Base-by-base conservation (phyloP, 2,329 filamentous ascomycete species). In the Botrytis porri region DNA sequence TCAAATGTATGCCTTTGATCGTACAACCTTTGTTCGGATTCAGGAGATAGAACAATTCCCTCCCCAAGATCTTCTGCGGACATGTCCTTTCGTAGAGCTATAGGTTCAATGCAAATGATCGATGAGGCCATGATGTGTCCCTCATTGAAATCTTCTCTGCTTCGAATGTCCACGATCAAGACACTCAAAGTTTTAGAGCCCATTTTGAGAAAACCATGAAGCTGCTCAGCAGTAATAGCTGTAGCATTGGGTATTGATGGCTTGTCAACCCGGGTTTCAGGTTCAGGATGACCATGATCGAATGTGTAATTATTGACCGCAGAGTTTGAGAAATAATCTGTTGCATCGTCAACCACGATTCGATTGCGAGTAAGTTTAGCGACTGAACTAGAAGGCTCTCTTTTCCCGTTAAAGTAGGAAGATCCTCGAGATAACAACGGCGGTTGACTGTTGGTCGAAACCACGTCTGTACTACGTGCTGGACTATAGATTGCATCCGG, bases 21-120 rank as follows among this genome's bases (percentile, higher is more conserved):
- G 78, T 97, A 97, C 45, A 93, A 85, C 2, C 86, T 83, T 77
- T 92, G 90, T 81, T 99, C 96, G n/a, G 86, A 82, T n/a, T 89
- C 84, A 0, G 93, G 91, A 0, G 89, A 91, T 9, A 96, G 82
- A 2, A 94, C 86, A 77, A 95, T 86, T 74, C 90, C 90, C 74
- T 94, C 92, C 29, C 84, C 85, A 54, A 92, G 87, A 35, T 91
- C 84, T 32, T 86, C 85, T 4, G 88, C 88, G 1, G 89, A 90
- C 32, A 91, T 86, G 63, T 89, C 90, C 62, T 91, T 88, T 71
- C 93, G 88, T 65, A 94, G 82, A 16, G 91, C 88, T 62, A 97
- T 88, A 37, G 95, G 94, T 79, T 99, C 96, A 74, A 99, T 88
- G 81, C 96, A 99, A 62, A 99, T 93, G 57, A 94, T 93, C 9